These are phyloP conservation scores for Boletus eberwhitei DNA, from an alignment of 768 basidiomycete species.

Conservation along the genomic window DNA sequence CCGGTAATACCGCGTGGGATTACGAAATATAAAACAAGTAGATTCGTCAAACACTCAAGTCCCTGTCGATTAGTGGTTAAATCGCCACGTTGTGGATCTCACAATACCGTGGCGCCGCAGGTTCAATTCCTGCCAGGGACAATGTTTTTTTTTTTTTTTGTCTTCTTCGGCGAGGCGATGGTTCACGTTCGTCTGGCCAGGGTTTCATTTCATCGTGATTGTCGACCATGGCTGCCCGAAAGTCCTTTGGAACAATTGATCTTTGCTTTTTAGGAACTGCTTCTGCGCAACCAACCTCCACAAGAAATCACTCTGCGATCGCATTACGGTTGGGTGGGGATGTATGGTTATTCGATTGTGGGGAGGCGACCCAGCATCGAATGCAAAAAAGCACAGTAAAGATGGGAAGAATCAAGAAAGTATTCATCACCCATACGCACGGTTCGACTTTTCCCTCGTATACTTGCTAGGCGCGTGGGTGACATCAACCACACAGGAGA, in stretches of 20 bases:
- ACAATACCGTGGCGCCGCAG: conserved; percentile 37
- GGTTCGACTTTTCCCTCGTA: conserved; percentile 39
- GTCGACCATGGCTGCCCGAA: conserved; percentile 18
- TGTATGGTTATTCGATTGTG: conserved; percentile 85
- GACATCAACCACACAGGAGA: conserved; percentile 49
- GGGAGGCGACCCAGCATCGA: conserved; percentile 79
- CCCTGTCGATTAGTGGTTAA: conserved; percentile 44
- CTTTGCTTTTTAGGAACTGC: conserved; percentile 80
- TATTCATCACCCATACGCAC: conserved; percentile 89
- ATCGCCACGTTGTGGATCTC: conserved; percentile 40
- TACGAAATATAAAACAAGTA: too few relatives aligned
- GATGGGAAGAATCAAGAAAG: conserved; percentile 76
- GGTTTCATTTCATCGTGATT: background rate
- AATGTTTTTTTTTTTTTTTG: conserved; percentile 22
- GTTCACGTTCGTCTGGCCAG: too few relatives aligned
- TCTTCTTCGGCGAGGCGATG: background rate
- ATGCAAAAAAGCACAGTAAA: conserved; percentile 69
- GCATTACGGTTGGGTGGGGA: conserved; percentile 63
- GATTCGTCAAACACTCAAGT: conserved; percentile 13
- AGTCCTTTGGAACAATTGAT: conserved; percentile 37
- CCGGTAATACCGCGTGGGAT: too few relatives aligned
- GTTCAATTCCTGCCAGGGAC: conserved; percentile 40
- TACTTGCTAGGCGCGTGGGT: background rate
- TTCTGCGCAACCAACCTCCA: conserved; percentile 76
- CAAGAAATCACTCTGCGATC: conserved; percentile 73